Evolutionary conservation across 1,284 basidiomycete species (phyloP).

Genomic region (Nidula niveotomentosa): DNA sequence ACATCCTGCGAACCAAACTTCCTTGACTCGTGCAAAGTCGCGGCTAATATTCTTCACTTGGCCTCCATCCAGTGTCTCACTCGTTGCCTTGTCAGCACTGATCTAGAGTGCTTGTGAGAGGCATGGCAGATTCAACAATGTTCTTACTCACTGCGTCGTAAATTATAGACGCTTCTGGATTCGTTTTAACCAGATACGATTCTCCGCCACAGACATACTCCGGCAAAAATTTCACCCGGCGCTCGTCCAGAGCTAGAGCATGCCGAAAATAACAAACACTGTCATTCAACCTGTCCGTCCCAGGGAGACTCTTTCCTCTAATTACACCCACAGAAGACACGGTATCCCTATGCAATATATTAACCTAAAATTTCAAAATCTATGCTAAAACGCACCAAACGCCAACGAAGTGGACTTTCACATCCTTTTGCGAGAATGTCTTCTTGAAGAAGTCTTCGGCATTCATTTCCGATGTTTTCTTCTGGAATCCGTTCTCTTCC

Average conservation of each 20-base stretch:
- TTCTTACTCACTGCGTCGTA: not conserved
- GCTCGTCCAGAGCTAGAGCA: conserved; percentile 38
- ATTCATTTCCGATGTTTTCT: no score
- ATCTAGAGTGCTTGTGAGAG: not conserved
- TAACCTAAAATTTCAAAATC: not conserved
- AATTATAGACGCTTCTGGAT: no score
- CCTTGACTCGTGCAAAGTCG: conserved; percentile 8
- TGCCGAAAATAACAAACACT: conserved; percentile 38
- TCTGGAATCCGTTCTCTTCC: no score
- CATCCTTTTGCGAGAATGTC: conserved; percentile 29
- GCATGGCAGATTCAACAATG: not conserved
- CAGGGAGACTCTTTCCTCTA: conserved; percentile 7
- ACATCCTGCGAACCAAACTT: conserved; percentile 20
- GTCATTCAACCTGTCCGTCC: conserved; percentile 6
- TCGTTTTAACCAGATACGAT: not conserved
- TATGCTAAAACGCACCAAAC: conserved; percentile 27
- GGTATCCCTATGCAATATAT: conserved; percentile 31
- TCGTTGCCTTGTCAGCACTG: no score
- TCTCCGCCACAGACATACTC: conserved; percentile 24
- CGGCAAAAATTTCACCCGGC: conserved; percentile 35
- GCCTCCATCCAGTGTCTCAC: no score
- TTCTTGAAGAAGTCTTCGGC: conserved; percentile 28
- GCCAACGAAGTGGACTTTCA: conserved; percentile 38
- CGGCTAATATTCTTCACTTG: no score
- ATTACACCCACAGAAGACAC: conserved; percentile 20